A percentile compares a stretch with the other conserved stretches of the same genome.
Evolutionary conservation across 352 stramenopile species (phyloP).

Genomic region (Globisporangium barbulae): DNA sequence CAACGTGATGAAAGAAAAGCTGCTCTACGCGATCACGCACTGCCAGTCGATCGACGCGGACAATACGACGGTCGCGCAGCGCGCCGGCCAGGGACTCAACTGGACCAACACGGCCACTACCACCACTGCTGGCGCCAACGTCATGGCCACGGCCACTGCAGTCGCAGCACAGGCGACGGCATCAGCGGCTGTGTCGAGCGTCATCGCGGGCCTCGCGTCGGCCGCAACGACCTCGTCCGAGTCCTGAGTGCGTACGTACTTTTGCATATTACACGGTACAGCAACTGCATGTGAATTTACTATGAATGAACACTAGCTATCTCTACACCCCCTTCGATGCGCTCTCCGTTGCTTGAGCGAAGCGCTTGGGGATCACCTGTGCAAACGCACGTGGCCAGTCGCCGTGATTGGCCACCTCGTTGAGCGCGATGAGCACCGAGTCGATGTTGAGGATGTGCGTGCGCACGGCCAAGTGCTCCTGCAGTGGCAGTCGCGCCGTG

Average conservation of each 20-base stretch:
- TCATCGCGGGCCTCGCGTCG: constrained; percentile 49
- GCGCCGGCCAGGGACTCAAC: constrained; percentile 81
- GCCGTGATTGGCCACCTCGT: constrained; percentile 64
- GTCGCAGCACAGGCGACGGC: constrained; percentile 25
- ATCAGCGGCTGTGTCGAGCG: constrained; percentile 54
- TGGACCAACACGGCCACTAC: constrained; percentile 56
- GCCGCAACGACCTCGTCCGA: constrained; percentile 13
- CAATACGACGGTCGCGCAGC: constrained; percentile 87
- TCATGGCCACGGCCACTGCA: not conserved
- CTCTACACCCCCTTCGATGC: not conserved
- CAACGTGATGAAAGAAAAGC: constrained; percentile 79
- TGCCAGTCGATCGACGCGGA: constrained; percentile 87
- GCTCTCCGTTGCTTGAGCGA: constrained; percentile 23
- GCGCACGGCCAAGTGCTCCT: constrained; percentile 52
- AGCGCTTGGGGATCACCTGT: constrained; percentile 47
- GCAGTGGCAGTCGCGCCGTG: constrained; percentile 57
- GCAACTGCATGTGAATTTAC: not conserved
- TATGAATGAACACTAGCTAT: not conserved
- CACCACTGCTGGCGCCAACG: constrained; percentile 18
- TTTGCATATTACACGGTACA: not conserved
- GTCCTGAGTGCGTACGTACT: constrained; percentile 11
- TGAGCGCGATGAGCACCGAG: constrained; percentile 64
- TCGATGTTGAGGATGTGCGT: constrained; percentile 83
- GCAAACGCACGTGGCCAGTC: constrained; percentile 67
- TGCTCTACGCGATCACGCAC: constrained; percentile 88